Conservation (phyloP, 2,329 filamentous ascomycete genomes). For the Rutstroemia sp. region DNA sequence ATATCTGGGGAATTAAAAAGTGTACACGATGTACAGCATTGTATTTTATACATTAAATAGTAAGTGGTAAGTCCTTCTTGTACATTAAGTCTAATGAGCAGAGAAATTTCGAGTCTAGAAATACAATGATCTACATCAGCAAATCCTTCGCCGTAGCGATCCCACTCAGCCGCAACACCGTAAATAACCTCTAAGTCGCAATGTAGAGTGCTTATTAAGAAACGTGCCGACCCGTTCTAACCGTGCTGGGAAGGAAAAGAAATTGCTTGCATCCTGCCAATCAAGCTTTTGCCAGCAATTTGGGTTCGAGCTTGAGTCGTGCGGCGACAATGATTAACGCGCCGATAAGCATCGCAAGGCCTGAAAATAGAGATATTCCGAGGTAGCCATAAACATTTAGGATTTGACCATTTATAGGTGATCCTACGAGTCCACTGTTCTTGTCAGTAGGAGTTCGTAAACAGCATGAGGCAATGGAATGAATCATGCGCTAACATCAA, state of each 20-base stretch:
- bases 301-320: conserved; percentile 11
- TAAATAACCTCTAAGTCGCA: background rate
- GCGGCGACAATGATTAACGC: conserved; percentile 12
- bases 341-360: conserved; percentile 18
- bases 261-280: background rate
- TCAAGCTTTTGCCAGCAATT: conserved; percentile 13
- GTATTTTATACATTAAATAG: too few relatives aligned
- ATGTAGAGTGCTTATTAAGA: background rate
- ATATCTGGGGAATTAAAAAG: too few relatives aligned
- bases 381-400: conserved; percentile 15
- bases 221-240: background rate
- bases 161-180: background rate
- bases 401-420: conserved; percentile 21
- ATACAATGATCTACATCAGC: too few relatives aligned
- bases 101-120: too few relatives aligned
- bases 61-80: too few relatives aligned
- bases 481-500: too few relatives aligned
- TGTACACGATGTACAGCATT: too few relatives aligned
- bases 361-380: conserved; percentile 20
- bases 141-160: background rate
- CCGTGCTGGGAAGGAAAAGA: background rate
- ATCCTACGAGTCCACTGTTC: conserved; percentile 17
- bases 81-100: too few relatives aligned
- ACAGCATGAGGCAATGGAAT: too few relatives aligned
- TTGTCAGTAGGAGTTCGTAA: background rate